Percentiles rank a stretch among this genome's conserved stretches.
These are phyloP conservation scores for Gleditsia sinensis DNA, from an alignment of 306 rosid genomes.

Conservation along the genomic window DNA sequence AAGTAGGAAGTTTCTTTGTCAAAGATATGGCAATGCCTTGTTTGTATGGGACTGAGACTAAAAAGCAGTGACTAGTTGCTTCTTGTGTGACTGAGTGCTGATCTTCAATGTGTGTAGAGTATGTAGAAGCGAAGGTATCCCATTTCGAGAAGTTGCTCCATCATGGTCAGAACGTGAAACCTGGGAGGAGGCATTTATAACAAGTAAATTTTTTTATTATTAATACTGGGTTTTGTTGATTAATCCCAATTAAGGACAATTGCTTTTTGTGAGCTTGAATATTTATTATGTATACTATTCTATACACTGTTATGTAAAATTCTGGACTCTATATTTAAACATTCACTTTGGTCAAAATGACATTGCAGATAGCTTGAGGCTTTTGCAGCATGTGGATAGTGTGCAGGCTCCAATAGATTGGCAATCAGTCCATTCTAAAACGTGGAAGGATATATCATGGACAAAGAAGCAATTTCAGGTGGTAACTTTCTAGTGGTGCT, in stretches of 20 bases:
- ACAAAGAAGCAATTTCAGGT: slow-evolving; percentile 71
- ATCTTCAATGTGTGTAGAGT: slow-evolving; percentile 47
- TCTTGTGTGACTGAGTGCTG: slow-evolving; percentile 19
- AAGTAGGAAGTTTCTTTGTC: slow-evolving; percentile 23
- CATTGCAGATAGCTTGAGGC: slow-evolving; percentile 77
- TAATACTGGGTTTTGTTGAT: background rate
- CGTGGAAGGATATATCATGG: slow-evolving; percentile 76
- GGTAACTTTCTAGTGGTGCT: slow-evolving; percentile 15
- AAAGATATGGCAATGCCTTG: slow-evolving; percentile 5
- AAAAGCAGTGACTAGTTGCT: slow-evolving; percentile 18
- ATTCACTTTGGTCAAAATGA: slow-evolving; percentile 16
- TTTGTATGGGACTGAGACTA: slow-evolving; percentile 13
- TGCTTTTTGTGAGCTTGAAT: background rate
- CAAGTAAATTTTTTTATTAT: slow-evolving; percentile 57
- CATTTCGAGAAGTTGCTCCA: slow-evolving; percentile 83
- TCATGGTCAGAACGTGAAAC: slow-evolving; percentile 68
- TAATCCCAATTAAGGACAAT: background rate
- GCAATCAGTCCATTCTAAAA: slow-evolving; percentile 61
- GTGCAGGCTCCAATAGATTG: slow-evolving; percentile 64
- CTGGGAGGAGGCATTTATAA: slow-evolving; percentile 89
- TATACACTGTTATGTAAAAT: background rate
- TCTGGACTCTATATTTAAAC: slow-evolving; percentile 18
- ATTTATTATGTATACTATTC: slow-evolving; percentile 15
- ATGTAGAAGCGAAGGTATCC: slow-evolving; percentile 72
- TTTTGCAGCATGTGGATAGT: slow-evolving; percentile 72